Evolutionary conservation across 805 yeast genomes (phyloP).

Genomic region (Ogataea ganodermae): DNA sequence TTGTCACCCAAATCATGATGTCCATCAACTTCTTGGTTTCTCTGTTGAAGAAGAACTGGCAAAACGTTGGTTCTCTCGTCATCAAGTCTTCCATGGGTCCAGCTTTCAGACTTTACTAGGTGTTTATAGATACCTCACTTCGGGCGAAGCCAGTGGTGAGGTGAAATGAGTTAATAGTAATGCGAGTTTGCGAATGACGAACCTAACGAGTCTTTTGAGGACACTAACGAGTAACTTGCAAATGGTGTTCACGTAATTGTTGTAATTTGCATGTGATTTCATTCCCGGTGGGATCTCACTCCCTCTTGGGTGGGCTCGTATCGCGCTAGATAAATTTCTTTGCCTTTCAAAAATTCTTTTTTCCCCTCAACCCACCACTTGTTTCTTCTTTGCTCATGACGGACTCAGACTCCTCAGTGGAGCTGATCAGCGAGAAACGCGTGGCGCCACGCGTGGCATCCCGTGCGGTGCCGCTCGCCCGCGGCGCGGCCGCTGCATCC

Average conservation of each 20-base stretch:
- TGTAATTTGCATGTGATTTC: too few relatives aligned
- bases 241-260: background rate
- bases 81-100: slow-evolving; percentile 99
- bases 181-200: too few relatives aligned
- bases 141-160: background rate
- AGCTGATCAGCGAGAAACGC: slow-evolving; percentile 8
- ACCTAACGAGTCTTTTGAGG: background rate
- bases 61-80: slow-evolving; percentile 99
- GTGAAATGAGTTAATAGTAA: background rate
- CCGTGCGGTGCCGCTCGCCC: too few relatives aligned
- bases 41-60: slow-evolving; percentile 99
- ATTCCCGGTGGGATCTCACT: too few relatives aligned
- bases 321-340: too few relatives aligned
- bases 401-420: slow-evolving; percentile 16
- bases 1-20: slow-evolving; percentile 98
- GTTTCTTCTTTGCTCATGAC: background rate
- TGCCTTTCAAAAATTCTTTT: background rate
- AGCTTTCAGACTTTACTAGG: slow-evolving; percentile 98
- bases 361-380: background rate
- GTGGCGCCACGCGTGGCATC: background rate
- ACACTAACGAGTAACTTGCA: background rate
- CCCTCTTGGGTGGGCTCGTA: too few relatives aligned
- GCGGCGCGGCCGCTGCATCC: background rate
- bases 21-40: slow-evolving; percentile 99
- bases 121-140: slow-evolving; percentile 22